phyloP scores from a whole-genome alignment of 352 stramenopile species.

The Phytophthora pluvialis region DNA sequence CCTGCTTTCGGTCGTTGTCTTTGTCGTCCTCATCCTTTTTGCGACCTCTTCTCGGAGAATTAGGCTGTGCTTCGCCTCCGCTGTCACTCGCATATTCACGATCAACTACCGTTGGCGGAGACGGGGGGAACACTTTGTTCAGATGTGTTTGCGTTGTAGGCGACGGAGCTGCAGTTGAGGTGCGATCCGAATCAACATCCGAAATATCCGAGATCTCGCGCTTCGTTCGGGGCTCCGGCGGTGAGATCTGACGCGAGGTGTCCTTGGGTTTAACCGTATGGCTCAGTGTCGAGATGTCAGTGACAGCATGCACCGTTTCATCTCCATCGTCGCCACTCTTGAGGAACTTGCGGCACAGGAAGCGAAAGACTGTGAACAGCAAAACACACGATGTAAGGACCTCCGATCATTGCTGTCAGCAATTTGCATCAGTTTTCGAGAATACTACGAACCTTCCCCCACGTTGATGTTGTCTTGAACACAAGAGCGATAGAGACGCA shows the following conservation, averaged over 20 bases:
- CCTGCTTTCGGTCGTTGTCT: conserved; percentile 9
- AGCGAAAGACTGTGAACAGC: conserved; percentile 53
- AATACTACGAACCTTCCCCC: conserved; percentile 49
- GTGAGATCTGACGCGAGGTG: conserved; percentile 24
- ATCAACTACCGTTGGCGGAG: conserved; percentile 23
- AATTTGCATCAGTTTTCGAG: background rate
- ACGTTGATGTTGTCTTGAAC: conserved; percentile 82
- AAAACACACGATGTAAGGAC: background rate
- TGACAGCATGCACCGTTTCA: conserved; percentile 46
- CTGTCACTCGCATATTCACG: conserved; percentile 35
- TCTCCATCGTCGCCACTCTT: conserved; percentile 44
- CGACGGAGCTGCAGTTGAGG: conserved; percentile 29
- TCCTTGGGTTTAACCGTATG: conserved; percentile 24
- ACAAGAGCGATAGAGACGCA: conserved; percentile 65
- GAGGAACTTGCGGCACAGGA: conserved; percentile 60
- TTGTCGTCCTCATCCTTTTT: conserved; percentile 18
- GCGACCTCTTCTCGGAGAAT: conserved; percentile 18
- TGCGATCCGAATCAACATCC: conserved; percentile 40
- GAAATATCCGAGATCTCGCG: conserved; percentile 51
- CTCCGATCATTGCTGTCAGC: no score
- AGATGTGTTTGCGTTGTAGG: conserved; percentile 17
- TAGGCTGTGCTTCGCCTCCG: conserved; percentile 20
- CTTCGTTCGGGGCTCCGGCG: conserved; percentile 29
- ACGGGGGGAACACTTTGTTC: conserved; percentile 17
- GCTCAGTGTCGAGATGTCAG: conserved; percentile 64